Evolutionary conservation across 2,329 filamentous ascomycete genomes (phyloP).

Genomic region (Camillea tinctor): DNA sequence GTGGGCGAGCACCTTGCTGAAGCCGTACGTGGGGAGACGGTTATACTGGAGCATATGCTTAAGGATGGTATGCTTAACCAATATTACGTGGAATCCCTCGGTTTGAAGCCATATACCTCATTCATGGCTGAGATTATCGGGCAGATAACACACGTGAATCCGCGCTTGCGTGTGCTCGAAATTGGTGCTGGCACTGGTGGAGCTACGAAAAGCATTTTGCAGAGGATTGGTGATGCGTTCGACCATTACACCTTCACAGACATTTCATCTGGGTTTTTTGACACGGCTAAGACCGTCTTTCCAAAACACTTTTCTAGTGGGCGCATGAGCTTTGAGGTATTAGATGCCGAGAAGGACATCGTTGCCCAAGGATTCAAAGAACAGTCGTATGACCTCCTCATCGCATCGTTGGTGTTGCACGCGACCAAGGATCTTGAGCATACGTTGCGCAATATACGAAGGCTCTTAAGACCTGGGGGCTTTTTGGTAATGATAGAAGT

Average conservation of each 20-base stretch:
- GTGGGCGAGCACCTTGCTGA: too few species aligned
- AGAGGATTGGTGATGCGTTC: too few species aligned
- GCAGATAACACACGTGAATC: too few species aligned
- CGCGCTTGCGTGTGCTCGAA: too few species aligned
- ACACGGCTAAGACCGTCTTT: constrained; percentile 28
- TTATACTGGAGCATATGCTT: too few species aligned
- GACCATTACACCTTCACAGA: constrained; percentile 41
- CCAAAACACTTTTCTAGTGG: constrained; percentile 16
- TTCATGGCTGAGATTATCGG: too few species aligned
- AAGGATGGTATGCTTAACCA: too few species aligned
- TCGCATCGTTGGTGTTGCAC: constrained; percentile 32
- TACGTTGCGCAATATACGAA: constrained; percentile 14
- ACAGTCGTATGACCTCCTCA: constrained; percentile 31
- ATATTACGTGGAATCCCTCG: too few species aligned
- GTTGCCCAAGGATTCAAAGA: constrained; percentile 31
- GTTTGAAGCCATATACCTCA: too few species aligned
- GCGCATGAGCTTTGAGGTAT: constrained; percentile 30
- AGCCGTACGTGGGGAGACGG: too few species aligned
- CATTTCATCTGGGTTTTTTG: constrained; percentile 25
- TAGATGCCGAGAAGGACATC: constrained; percentile 30
- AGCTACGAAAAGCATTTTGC: too few species aligned
- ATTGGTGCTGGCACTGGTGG: background rate
- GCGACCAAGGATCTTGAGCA: constrained; percentile 22
- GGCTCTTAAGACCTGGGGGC: constrained; percentile 36
- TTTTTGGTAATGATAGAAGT: too few species aligned